Evolutionary conservation across 768 basidiomycete species (phyloP), one percentile per base, ranked within the genome.

Genomic region (Lanmaoa pseudosensibilis): DNA sequence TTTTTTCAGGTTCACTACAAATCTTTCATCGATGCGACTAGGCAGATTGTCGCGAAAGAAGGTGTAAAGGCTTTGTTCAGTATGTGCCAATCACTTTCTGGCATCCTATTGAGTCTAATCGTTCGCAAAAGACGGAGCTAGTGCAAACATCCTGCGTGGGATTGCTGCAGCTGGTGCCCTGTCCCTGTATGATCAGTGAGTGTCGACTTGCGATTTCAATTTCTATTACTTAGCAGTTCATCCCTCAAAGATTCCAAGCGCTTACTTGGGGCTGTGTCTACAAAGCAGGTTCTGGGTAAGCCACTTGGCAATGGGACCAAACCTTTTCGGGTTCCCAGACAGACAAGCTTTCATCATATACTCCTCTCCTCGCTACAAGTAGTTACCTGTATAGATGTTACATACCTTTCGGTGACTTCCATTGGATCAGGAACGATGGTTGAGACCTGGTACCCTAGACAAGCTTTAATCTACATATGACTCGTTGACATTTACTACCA

Each of bases 171-270:
- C 74, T 21, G 74, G 84, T 72, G 85, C 83, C 58, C 69, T 86
- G 64, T 83, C 84, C 30, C 66, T 86, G 50, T 86, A 85, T 74
- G 84, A 86, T 74, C 81, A 84, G 77, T 76, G 48, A 61, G 68
- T 56, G 21, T 33, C 32, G 6, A 36, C 5, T 18, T 36, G 9
- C 9, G 12, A 10, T 47, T 25, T 36, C 23, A 5, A 27, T 27
- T 27, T 27, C 27, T 23, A 38, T 7, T 19, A 18, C 50, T 27
- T 40, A 34, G 30, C 1, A 23, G 23, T 38, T 64, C 46, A 50
- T 33, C 46, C 36, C 2, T 50, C 32, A 11, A 46, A 72, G 71
- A 43, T 74, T 84, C 67, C 83, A 85, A 73, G 78, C 78, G 64
- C 70, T 76, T 44, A 65, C 80, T 65, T 83, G 80, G 74, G 82